A percentile compares a stretch with the other conserved stretches of the same genome.
Evolutionary conservation across 257 asterid species (phyloP).

Genomic region (Jaltomata sinuosa): DNA sequence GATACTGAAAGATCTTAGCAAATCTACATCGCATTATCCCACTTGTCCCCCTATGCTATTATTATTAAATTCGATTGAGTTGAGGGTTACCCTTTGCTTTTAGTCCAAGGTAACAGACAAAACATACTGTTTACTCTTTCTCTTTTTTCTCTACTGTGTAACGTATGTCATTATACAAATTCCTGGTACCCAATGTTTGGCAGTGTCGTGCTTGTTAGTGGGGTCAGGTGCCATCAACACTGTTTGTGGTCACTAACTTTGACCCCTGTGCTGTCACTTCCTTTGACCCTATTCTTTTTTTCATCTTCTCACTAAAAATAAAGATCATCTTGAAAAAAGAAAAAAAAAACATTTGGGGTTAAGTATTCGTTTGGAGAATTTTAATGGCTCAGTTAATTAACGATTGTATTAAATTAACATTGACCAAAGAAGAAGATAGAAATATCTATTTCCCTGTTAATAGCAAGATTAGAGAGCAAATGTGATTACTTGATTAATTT

Average conservation of each 20-base stretch:
- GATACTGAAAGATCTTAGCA: constrained; percentile 56
- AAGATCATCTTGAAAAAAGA: too few relatives aligned
- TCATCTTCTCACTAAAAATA: neutral
- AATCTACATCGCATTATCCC: constrained; percentile 64
- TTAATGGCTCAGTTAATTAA: too few relatives aligned
- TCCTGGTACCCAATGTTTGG: neutral
- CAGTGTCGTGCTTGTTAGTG: neutral
- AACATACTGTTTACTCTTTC: neutral
- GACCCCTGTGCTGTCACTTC: neutral
- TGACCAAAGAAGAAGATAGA: too few relatives aligned
- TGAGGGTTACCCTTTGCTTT: neutral
- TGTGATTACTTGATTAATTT: too few relatives aligned
- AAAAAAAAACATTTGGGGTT: too few relatives aligned
- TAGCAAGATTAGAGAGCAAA: too few relatives aligned
- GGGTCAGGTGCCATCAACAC: neutral
- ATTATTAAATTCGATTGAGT: neutral
- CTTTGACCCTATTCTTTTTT: neutral
- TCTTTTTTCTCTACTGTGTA: too few relatives aligned
- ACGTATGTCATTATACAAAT: neutral
- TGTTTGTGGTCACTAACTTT: neutral
- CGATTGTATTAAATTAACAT: too few relatives aligned
- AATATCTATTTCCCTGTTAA: too few relatives aligned
- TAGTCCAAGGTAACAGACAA: neutral
- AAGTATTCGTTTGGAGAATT: too few relatives aligned
- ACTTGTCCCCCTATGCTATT: constrained; percentile 37